Percentiles rank a stretch among this genome's conserved stretches.
These are phyloP conservation scores for Psilocybe azurescens DNA, from an alignment of 768 basidiomycete genomes.

Conservation along the genomic window DNA sequence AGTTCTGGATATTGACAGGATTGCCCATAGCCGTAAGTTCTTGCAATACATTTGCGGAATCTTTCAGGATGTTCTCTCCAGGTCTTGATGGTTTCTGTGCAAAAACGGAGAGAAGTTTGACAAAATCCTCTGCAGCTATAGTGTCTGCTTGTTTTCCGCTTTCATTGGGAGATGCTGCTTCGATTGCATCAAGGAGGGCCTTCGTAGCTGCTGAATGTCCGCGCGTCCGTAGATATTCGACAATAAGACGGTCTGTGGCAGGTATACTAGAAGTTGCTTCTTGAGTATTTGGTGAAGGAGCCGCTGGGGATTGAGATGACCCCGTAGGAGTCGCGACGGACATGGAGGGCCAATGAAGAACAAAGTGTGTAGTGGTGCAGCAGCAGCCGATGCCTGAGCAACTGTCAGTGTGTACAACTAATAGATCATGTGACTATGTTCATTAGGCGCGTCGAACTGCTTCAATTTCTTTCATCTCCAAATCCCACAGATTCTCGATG, in stretches of 20 bases:
- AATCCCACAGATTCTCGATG: constrained; percentile 31
- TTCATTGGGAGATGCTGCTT: constrained; percentile 48
- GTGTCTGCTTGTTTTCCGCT: constrained; percentile 47
- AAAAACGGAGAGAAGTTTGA: constrained; percentile 66
- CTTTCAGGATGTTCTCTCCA: constrained; percentile 75
- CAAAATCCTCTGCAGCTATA: constrained; percentile 52
- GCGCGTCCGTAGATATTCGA: constrained; percentile 54
- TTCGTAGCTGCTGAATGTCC: constrained; percentile 56
- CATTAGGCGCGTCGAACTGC: constrained; percentile 21
- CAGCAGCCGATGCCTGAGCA: no score
- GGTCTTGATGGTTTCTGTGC: constrained; percentile 70
- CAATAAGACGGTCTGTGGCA: constrained; percentile 46
- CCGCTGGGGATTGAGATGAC: constrained; percentile 52
- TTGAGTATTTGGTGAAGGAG: constrained; percentile 51
- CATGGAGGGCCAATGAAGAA: constrained; percentile 33
- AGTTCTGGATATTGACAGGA: constrained; percentile 72
- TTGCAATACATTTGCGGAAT: constrained; percentile 66
- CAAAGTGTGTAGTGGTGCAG: not conserved
- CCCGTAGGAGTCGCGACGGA: constrained; percentile 56
- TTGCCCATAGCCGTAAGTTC: constrained; percentile 74
- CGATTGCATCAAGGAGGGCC: constrained; percentile 49
- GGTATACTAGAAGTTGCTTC: constrained; percentile 40
- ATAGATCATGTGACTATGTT: constrained; percentile 35
- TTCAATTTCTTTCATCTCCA: constrained; percentile 14
- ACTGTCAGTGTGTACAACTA: not conserved